Evolutionary conservation across 768 basidiomycete genomes (phyloP), one percentile per base, ranked within the genome.

Genomic region (Candolleomyces aberdarensis): DNA sequence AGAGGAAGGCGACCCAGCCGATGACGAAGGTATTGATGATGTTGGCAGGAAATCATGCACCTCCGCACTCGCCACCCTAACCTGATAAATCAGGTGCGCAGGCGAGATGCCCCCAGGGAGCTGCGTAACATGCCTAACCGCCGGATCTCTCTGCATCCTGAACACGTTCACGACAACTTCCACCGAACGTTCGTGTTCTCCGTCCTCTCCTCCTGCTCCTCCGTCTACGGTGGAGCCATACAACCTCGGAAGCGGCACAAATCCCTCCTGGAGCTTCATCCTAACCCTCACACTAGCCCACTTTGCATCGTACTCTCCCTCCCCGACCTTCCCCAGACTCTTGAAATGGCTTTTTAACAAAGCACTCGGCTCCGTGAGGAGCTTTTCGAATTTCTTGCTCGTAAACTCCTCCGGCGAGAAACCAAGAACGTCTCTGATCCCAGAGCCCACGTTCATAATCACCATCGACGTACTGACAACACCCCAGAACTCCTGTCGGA

Each of bases 341-440:
- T 72, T 64, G 49, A 70, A 71, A 17, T 74, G 62, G 59, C 70
- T 69, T 19, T 53, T 59, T 44, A 60, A 59, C 31, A 63, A 49
- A 13, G 32, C 62, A 47, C 64, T 39, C 8, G 31, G 69, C 63
- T 71, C 69, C 14, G 46, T 39, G 13, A 81, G 64, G 52, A 85
- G 71, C 39, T 74, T 74, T 63, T 68, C 72, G 3, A 86, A 62
- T 19, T 69, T 72, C 63, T 75, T 72, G 6, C 88, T 86, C 20
- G 85, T 71, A 11, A 86, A 65, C 56, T 88, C 87, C 10, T 75
- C 76, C 4, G 75, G 70, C 43, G 76, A 73, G 82, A 83, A 88
- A 9, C 88, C 91, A 3, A 94, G 80, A 11, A 94, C 77, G 66
- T 89, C 85, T 63, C 78, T 71, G 55, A 85, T 77, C 3, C 78